phyloP scores from a whole-genome alignment of 768 basidiomycete species.

The Leucocoprinus birnbaumii region DNA sequence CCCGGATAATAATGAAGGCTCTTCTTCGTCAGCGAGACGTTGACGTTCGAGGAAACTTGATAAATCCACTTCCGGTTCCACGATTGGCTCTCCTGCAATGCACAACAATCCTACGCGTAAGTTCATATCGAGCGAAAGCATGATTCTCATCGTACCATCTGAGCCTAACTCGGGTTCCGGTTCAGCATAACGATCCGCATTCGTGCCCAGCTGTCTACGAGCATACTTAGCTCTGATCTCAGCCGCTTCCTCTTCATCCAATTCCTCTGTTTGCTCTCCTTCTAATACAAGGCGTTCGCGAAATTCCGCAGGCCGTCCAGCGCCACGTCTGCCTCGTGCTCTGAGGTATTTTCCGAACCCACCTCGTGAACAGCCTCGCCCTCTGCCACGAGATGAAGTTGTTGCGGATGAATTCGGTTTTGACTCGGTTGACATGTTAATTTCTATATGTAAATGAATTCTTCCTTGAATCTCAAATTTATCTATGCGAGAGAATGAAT shows the following conservation, averaged over 20 bases:
- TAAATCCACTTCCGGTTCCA: conserved; percentile 74
- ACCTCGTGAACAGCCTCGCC: conserved; percentile 58
- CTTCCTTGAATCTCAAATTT: too few relatives aligned
- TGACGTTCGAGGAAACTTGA: conserved; percentile 66
- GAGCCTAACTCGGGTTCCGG: conserved; percentile 66
- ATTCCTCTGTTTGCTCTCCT: conserved; percentile 46
- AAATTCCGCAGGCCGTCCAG: conserved; percentile 67
- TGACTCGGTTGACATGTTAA: conserved; percentile 8
- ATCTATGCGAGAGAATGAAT: too few relatives aligned
- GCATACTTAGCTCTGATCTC: conserved; percentile 51
- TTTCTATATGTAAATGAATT: too few relatives aligned
- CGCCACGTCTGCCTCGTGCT: conserved; percentile 57
- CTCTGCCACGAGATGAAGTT: conserved; percentile 37
- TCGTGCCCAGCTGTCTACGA: conserved; percentile 59
- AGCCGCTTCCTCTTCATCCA: conserved; percentile 46
- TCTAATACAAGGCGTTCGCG: conserved; percentile 57
- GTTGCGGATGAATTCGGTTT: not conserved
- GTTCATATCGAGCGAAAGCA: too few relatives aligned
- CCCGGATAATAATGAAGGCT: conserved; percentile 17
- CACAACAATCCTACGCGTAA: not conserved
- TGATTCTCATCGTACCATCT: conserved; percentile 47
- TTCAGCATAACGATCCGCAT: conserved; percentile 74
- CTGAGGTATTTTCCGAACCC: conserved; percentile 75
- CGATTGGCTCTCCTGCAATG: conserved; percentile 58
- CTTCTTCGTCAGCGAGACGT: conserved; percentile 38